These are phyloP conservation scores for Exserohilum turcica DNA, from an alignment of 2,329 filamentous ascomycete genomes.

Conservation along the genomic window DNA sequence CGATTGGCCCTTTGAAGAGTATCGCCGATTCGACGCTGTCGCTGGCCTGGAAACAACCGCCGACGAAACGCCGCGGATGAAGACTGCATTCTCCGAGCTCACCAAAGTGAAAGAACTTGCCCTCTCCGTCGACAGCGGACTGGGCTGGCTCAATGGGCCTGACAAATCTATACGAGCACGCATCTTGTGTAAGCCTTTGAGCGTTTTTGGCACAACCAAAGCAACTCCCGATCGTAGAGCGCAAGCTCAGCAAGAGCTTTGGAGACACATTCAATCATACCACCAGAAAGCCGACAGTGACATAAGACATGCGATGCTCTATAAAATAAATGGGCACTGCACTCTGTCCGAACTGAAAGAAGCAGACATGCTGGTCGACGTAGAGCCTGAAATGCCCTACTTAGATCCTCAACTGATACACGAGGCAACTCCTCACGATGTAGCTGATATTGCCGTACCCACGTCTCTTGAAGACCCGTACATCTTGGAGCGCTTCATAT, in stretches of 20 bases:
- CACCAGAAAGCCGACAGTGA: constrained; percentile 29
- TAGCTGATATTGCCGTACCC: constrained; percentile 22
- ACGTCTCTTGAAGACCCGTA: constrained; percentile 30
- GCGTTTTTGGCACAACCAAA: constrained; percentile 55
- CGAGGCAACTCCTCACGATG: constrained; percentile 32
- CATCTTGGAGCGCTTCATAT: constrained; percentile 26
- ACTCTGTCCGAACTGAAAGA: constrained; percentile 22
- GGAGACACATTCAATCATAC: constrained; percentile 38
- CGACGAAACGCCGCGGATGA: constrained; percentile 67
- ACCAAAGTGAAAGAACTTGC: constrained; percentile 65
- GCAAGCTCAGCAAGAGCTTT: constrained; percentile 45
- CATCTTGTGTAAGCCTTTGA: constrained; percentile 50
- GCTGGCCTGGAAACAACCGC: constrained; percentile 66
- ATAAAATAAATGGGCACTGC: constrained; percentile 29
- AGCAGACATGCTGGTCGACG: constrained; percentile 11
- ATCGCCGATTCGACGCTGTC: constrained; percentile 64
- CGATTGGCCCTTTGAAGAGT: constrained; percentile 65
- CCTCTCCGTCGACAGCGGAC: constrained; percentile 68
- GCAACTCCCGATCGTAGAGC: constrained; percentile 46
- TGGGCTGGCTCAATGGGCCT: constrained; percentile 69
- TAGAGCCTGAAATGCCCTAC: constrained; percentile 38
- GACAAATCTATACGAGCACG: constrained; percentile 59
- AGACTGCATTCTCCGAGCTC: constrained; percentile 63
- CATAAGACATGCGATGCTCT: constrained; percentile 37
- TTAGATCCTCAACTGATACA: constrained; percentile 35